Base-by-base conservation (phyloP, 2,329 filamentous ascomycete genomes). In the Setomelanomma holmii region DNA sequence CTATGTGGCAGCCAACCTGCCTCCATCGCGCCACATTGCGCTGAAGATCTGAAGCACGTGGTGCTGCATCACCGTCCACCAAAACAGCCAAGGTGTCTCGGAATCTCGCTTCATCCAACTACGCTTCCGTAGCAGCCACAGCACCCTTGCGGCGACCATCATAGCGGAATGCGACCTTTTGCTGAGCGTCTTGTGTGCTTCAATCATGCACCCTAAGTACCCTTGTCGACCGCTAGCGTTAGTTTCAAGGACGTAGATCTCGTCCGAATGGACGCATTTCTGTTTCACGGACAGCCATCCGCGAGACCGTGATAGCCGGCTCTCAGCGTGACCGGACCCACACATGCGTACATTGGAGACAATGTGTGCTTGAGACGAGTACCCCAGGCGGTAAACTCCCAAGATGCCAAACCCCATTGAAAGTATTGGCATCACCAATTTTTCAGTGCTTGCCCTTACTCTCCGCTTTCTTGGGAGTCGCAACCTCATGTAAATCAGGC, bases 21-120 rank as follows among this genome's bases (percentile, higher is more conserved):
- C 41, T 51, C 30, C 49, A 39, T 41, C 40, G 17, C 6, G 16
- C 34, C 33, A 41, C 38, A 46, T 40, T 11, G 33, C 45, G 50
- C 48, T 36, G 38, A 39, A 38, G 41, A 52, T 30, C 45, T 69
- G 67, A 66, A 52, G 66, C 64, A 56, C 39, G 44, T 59, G 47
- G 52, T 53, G 65, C 58, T 61, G 55, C 67, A 68, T 51, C 55
- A 45, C 49, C 40, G 53, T 46, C 39, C 51, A 51, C 61, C 50
- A 61, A 41, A 67, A 60, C 55, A 40, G 64, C 65, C 64, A 67
- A 66, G 64, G 3, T 55, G 67, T 71, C 61, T 69, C 67, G 47
- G 40, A 51, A 53, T 23, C 17, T 45, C 49, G 35, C 44, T 27
- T 17, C 48, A 45, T 38, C 61, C 63, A 68, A 66, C 48, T 57